Percentiles rank a stretch among this genome's conserved stretches.
These are phyloP conservation scores for Immersiella caudata DNA, from an alignment of 495 filamentous ascomycete species.

Conservation along the genomic window DNA sequence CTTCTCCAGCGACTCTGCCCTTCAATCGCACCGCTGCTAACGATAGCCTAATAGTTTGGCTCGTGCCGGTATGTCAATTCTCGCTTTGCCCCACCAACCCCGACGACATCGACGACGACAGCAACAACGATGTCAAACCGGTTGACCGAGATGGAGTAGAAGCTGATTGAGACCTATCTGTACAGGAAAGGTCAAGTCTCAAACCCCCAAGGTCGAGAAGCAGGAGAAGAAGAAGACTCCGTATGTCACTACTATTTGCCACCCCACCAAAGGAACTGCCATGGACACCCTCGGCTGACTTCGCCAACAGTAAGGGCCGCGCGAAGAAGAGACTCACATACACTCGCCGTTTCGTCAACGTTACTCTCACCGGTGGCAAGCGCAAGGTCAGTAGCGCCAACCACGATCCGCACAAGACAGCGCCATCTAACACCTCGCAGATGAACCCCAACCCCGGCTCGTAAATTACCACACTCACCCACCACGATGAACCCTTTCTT, in stretches of 20 bases:
- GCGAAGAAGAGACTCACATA: conserved; percentile 97
- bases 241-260: conserved; percentile 27
- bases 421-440: conserved; percentile 29
- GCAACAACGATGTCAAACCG: conserved; percentile 9
- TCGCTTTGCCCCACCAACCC: background rate
- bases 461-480: conserved; percentile 31
- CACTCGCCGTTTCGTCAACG: conserved; percentile 99
- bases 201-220: conserved; percentile 72
- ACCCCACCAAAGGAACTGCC: background rate
- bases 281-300: conserved; percentile 22
- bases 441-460: conserved; percentile 57
- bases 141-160: background rate
- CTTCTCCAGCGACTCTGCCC: background rate
- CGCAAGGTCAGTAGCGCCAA: conserved; percentile 74
- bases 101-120: conserved; percentile 4
- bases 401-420: background rate
- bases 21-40: conserved; percentile 17
- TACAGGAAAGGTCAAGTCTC: conserved; percentile 54
- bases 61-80: conserved; percentile 39
- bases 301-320: conserved; percentile 71
- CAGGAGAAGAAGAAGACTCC: conserved; percentile 92
- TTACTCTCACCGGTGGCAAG: conserved; percentile 99
- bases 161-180: conserved; percentile 19
- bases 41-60: conserved; percentile 33
- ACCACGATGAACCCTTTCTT: conserved; percentile 22